These are phyloP conservation scores for Mrakia frigida DNA, from an alignment of 768 basidiomycete genomes.

Conservation along the genomic window DNA sequence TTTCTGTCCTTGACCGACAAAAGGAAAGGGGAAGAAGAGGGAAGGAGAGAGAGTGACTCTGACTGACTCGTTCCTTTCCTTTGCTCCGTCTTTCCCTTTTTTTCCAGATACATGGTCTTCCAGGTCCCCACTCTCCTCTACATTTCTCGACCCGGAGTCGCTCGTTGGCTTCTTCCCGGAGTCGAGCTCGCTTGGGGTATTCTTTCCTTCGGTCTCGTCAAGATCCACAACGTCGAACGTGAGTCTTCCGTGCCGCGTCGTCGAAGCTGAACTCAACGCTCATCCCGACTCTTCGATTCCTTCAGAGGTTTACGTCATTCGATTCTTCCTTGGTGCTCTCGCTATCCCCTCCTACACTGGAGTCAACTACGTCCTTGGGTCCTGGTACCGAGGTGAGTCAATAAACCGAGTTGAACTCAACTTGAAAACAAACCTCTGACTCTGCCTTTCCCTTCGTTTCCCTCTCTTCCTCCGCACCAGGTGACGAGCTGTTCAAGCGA, in stretches of 20 bases:
- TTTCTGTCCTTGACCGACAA: too few relatives aligned
- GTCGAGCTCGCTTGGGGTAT: conserved; percentile 28
- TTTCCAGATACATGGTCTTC: conserved; percentile 16
- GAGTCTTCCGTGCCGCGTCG: neutral
- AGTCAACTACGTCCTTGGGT: conserved; percentile 27
- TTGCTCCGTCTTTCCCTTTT: neutral
- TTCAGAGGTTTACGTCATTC: neutral
- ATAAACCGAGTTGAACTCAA: too few relatives aligned
- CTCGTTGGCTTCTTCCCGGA: conserved; percentile 25
- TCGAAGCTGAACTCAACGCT: neutral
- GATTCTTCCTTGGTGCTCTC: conserved; percentile 27
- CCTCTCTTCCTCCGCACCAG: too few relatives aligned
- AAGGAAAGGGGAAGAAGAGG: neutral
- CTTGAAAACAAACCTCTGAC: too few relatives aligned
- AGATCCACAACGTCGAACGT: conserved; percentile 3
- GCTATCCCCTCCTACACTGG: conserved; percentile 30
- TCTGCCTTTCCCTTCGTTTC: too few relatives aligned
- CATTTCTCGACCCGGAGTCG: conserved; percentile 18
- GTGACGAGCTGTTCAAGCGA: conserved; percentile 29
- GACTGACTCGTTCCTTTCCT: too few relatives aligned
- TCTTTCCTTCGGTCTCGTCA: conserved; percentile 11
- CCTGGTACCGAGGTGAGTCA: conserved; percentile 14
- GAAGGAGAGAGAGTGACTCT: too few relatives aligned
- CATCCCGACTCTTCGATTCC: neutral
- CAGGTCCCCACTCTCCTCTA: conserved; percentile 24